These are phyloP conservation scores for Kandelia obovata DNA, from an alignment of 345 rosid genomes.

Conservation along the genomic window DNA sequence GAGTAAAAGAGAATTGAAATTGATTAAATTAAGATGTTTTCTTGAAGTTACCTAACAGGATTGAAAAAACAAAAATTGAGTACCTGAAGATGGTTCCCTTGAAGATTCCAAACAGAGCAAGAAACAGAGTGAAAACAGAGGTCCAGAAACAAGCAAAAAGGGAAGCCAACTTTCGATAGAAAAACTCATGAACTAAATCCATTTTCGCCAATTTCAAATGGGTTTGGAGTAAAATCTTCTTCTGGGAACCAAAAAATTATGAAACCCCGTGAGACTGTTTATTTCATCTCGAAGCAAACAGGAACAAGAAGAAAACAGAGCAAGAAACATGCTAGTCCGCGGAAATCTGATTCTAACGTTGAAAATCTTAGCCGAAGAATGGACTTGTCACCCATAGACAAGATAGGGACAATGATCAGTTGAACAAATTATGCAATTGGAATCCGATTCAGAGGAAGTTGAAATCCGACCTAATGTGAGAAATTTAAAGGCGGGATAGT, in stretches of 20 bases:
- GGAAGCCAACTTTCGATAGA: conserved; percentile 29
- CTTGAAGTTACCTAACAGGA: too few species aligned
- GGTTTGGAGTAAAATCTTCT: conserved; percentile 19
- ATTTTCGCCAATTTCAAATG: conserved; percentile 30
- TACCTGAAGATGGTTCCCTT: conserved; percentile 20
- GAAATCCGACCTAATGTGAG: conserved; percentile 57
- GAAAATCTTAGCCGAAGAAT: conserved; percentile 37
- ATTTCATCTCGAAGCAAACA: conserved; percentile 42
- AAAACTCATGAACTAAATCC: conserved; percentile 29
- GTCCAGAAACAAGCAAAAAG: conserved; percentile 39
- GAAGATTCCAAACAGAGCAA: conserved; percentile 37
- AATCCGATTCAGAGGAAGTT: conserved; percentile 30
- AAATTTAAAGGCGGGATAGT: conserved; percentile 15
- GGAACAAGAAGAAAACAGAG: conserved; percentile 17
- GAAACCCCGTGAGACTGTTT: conserved; percentile 34
- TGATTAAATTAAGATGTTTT: conserved; percentile 24
- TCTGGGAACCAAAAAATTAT: conserved; percentile 24
- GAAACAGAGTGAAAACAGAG: conserved; percentile 40
- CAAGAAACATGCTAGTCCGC: conserved; percentile 26
- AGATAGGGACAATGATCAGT: conserved; percentile 21
- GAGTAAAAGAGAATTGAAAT: neutral
- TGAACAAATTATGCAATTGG: conserved; percentile 22
- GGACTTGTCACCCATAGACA: conserved; percentile 55
- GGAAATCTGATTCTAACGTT: conserved; percentile 35
- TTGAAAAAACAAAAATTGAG: too few species aligned